Percentiles rank a stretch among this genome's conserved stretches.
phyloP scores from a whole-genome alignment of 179 eudicot species.

The Pouteria campechiana region DNA sequence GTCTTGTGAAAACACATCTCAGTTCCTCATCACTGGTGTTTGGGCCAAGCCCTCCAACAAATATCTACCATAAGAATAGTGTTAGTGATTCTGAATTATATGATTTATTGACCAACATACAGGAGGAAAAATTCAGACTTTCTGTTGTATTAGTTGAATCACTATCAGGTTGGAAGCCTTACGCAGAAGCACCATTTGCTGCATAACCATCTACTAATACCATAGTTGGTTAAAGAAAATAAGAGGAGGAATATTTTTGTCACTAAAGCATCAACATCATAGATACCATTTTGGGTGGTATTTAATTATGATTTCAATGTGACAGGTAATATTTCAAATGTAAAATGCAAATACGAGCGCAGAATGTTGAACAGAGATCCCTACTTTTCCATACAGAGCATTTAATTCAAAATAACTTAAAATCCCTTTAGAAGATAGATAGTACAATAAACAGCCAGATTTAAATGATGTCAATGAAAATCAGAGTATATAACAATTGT shows the following conservation, averaged over 20 bases:
- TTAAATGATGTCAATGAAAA: slow-evolving; percentile 10
- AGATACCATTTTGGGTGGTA: no score
- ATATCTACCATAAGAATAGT: slow-evolving; percentile 16
- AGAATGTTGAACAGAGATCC: no score
- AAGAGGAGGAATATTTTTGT: no score
- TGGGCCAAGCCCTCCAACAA: slow-evolving; percentile 55
- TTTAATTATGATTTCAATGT: no score
- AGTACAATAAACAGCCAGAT: slow-evolving; percentile 11
- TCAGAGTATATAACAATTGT: slow-evolving; percentile 7
- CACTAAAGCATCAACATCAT: no score
- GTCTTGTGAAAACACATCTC: slow-evolving; percentile 31
- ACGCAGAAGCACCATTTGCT: slow-evolving; percentile 23
- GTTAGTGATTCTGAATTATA: no score
- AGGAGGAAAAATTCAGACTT: no score
- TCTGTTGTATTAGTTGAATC: no score
- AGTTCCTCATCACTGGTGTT: slow-evolving; percentile 46
- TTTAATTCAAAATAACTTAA: slow-evolving; percentile 13
- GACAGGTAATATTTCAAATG: no score
- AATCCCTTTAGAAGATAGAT: slow-evolving; percentile 33
- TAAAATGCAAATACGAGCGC: no score
- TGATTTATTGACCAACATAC: no score
- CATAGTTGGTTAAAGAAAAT: slow-evolving; percentile 18
- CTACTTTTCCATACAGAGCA: slow-evolving; percentile 10
- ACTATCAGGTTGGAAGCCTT: slow-evolving; percentile 22
- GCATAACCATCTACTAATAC: slow-evolving; percentile 30